Percentiles rank a stretch among this genome's conserved stretches.
phyloP scores from a whole-genome alignment of 2,329 filamentous ascomycete species.

The Periconia sp. region DNA sequence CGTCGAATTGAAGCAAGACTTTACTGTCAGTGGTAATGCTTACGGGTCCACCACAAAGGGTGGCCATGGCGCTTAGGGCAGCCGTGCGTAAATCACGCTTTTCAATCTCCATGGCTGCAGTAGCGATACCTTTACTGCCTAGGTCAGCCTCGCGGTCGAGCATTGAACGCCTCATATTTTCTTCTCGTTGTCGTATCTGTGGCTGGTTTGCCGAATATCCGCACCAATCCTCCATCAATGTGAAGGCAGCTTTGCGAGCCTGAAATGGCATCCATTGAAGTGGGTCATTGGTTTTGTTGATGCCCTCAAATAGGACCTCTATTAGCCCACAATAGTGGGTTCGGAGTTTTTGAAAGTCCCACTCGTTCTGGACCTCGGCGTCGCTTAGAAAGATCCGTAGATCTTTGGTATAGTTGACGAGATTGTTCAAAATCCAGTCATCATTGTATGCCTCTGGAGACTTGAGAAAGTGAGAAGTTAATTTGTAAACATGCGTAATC shows the following conservation, averaged over 20 bases:
- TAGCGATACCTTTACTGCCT: slow-evolving; percentile 77
- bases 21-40: slow-evolving; percentile 88
- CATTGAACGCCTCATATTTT: slow-evolving; percentile 84
- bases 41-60: slow-evolving; percentile 82
- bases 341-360: slow-evolving; percentile 89
- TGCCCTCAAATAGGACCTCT: slow-evolving; percentile 90
- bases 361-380: slow-evolving; percentile 90
- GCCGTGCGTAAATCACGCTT: slow-evolving; percentile 90
- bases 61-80: slow-evolving; percentile 93
- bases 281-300: slow-evolving; percentile 83
- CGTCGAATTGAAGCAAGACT: slow-evolving; percentile 86
- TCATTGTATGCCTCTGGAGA: slow-evolving; percentile 80
- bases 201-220: slow-evolving; percentile 91
- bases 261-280: slow-evolving; percentile 98
- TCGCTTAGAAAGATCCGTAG: slow-evolving; percentile 95
- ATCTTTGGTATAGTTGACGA: slow-evolving; percentile 89
- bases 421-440: slow-evolving; percentile 87
- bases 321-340: slow-evolving; percentile 94
- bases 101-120: slow-evolving; percentile 94
- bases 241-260: slow-evolving; percentile 91
- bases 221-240: slow-evolving; percentile 99
- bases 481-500: slow-evolving; percentile 93
- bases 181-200: slow-evolving; percentile 81
- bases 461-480: slow-evolving; percentile 88
- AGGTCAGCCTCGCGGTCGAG: slow-evolving; percentile 77